Base-by-base conservation (phyloP, 192 early-diverging fungal species). In the Coemansia sp. region DNA sequence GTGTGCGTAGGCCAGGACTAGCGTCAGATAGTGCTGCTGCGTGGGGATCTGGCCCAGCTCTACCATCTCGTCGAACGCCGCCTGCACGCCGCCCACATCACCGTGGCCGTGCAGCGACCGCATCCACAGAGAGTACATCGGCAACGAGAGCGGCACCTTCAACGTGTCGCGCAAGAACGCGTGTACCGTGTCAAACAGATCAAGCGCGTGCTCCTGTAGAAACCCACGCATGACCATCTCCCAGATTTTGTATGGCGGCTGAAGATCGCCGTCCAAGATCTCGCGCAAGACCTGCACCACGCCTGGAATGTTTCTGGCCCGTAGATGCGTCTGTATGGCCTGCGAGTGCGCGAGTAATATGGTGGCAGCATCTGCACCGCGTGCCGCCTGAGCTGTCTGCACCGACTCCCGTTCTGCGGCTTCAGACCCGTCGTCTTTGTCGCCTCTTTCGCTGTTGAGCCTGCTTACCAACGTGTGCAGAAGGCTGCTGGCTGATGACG, bases 111-210 rank as follows among this genome's bases (percentile, higher is more conserved):
- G 66, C 55, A 80, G 55, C 42, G 64, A 22, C 23, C 56, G 70
- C 77, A 80, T 80, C 77, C 77, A 80, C 35, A 40, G 30, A 10
- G 63, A 55, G 58, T 80, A 80, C 25, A 80, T 54, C 8, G 77
- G 71, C 47, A 73, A 42, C 6, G 77, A 70, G 9, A 80, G 66
- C 19, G 77, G 77, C 40, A 64, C 47, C 27, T 54, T 50, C 9
- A 73, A 49, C n/a, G 48, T 54, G 25, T 80, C 64, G 14, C 68
- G 62, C 31, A 73, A 30, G 38, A 65, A 73, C 19, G 64, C 77
- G 27, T 67, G 71, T 30, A 60, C 56, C 0, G 64, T 55, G 21
- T 73, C 71, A 35, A 80, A 80, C 54, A 80, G 52, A 22, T 80
- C 77, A 9, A 80, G 60, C 5, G 71, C 71, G 32, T 80, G 71